Base-by-base conservation (phyloP, 495 filamentous ascomycete species). In the Hapsidospora chrysogenum region DNA sequence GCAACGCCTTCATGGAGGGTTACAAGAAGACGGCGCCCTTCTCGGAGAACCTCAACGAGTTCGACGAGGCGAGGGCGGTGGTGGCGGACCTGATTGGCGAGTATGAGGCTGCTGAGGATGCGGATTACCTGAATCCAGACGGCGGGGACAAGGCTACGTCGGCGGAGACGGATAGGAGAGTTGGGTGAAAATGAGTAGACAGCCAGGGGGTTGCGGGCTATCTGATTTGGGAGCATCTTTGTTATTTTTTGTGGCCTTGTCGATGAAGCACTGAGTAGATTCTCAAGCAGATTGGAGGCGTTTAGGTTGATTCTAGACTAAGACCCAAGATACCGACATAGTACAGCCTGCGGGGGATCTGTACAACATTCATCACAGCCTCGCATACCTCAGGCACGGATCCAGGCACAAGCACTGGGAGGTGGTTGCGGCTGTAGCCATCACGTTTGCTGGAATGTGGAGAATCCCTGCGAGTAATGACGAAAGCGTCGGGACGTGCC, bases 1-100 rank as follows among this genome's bases (percentile, higher is more conserved):
- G 89, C 30, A 95, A 95, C 54, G 89, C 92, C 19, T 97, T 94
- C 60, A 58, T 97, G 33, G 92, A 96, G 46, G 76, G 71, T 14
- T 97, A 97, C 58, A 95, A 86, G 59, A 87, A 86, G 53, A 86
- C 92, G 32, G 76, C 80, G 0, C 82, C 85, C 2, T 97, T 97
- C 54, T 63, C 76, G 0, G 85, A 94, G 41, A 84, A 82, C 20
- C 52, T 96, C n/a, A 74, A 76, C 38, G 85, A 96, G 54, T 97
- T 97, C 49, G 89, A 97, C 53, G 85, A 95, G 54, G 82, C 89
- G 16, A 70, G 76, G 40, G 80, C 82, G 29, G 86, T 93, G 9
- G 85, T 94, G 9, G 72, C 72, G 46, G 85, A 92, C 46, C 60
- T 93, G 15, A 82, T 95, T 39, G 72, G 69, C 15, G 89, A 97